Conservation (phyloP, 495 filamentous ascomycete species). For the Hypoxylon lenormandii region DNA sequence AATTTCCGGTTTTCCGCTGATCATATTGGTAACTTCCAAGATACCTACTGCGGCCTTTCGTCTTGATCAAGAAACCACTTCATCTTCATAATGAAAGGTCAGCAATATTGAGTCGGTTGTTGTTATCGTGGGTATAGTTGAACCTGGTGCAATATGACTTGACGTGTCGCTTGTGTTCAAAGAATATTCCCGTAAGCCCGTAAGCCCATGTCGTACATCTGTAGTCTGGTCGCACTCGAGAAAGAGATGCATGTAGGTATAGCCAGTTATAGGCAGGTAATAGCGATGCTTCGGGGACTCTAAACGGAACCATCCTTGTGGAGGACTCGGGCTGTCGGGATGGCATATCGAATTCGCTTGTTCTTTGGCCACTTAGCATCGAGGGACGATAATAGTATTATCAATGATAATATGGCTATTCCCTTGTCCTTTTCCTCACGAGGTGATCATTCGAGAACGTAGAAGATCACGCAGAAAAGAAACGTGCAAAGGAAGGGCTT, state of each 20-base stretch:
- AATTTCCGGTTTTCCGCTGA: conserved; percentile 33
- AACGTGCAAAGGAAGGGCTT: background rate
- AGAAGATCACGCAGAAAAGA: conserved; percentile 4
- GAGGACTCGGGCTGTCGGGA: background rate
- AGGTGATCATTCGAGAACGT: background rate
- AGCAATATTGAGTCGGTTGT: background rate
- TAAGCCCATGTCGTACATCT: too few relatives aligned
- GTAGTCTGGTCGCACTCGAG: background rate
- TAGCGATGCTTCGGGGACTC: conserved; percentile 1
- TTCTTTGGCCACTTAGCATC: background rate
- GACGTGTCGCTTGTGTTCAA: conserved; percentile 1
- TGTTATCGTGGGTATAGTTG: conserved; percentile 4
- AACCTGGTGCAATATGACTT: conserved; percentile 8
- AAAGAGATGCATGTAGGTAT: background rate
- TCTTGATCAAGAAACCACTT: background rate
- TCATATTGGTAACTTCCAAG: conserved; percentile 2
- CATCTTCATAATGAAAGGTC: background rate
- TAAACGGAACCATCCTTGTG: background rate
- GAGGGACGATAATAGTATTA: background rate
- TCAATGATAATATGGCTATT: background rate
- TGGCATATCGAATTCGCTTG: background rate
- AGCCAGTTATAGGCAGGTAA: background rate
- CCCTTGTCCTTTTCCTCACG: background rate
- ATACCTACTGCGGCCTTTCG: background rate
- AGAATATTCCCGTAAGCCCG: background rate